These are phyloP conservation scores for Amphicarpaea edgeworthii DNA, from an alignment of 306 rosid genomes.

Conservation along the genomic window DNA sequence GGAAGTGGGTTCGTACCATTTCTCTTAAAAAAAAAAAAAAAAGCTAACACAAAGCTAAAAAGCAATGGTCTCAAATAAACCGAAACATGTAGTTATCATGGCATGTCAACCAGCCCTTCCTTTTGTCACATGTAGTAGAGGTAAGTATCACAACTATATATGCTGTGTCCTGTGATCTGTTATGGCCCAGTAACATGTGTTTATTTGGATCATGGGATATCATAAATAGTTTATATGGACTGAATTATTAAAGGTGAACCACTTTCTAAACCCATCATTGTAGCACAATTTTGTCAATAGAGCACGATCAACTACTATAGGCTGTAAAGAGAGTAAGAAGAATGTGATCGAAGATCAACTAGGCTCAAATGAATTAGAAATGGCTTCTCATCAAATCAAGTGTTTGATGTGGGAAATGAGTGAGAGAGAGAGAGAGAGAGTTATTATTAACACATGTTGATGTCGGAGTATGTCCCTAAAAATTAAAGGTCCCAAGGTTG, in stretches of 20 bases:
- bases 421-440: conserved; percentile 1
- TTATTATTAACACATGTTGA: conserved; percentile 47
- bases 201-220: conserved; percentile 28
- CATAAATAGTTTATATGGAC: conserved; percentile 26
- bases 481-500: conserved; percentile 32
- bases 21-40: no score
- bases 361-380: not conserved
- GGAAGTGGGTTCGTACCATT: no score
- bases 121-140: conserved; percentile 38
- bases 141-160: not conserved
- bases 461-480: conserved; percentile 44
- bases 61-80: conserved; percentile 18
- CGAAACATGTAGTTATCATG: conserved; percentile 47
- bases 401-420: conserved; percentile 22
- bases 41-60: not conserved
- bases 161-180: not conserved
- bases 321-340: conserved; percentile 45
- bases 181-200: conserved; percentile 9
- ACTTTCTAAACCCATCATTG: conserved; percentile 34
- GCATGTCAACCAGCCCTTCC: conserved; percentile 34
- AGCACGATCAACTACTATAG: conserved; percentile 22
- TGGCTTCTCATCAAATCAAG: conserved; percentile 35
- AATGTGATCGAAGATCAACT: conserved; percentile 3
- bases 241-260: conserved; percentile 38
- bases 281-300: not conserved